A percentile compares a stretch with the other conserved stretches of the same genome.
Evolutionary conservation across 441 rosid species (phyloP).

Genomic region (Lepidium campestre): DNA sequence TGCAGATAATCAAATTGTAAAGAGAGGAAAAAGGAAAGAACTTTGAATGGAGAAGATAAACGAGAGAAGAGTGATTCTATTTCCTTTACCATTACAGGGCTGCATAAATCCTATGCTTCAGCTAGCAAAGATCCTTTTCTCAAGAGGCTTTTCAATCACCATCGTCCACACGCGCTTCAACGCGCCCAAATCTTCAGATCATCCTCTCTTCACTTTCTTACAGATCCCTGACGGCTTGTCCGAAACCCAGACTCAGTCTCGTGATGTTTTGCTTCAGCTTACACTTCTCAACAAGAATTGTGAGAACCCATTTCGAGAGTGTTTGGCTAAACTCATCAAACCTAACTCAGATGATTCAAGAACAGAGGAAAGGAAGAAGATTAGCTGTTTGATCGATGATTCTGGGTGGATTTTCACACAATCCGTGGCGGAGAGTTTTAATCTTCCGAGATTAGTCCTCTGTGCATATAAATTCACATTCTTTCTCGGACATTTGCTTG

Average conservation of each 20-base stretch:
- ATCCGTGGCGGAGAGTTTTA: slow-evolving; percentile 24
- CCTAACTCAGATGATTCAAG: background rate
- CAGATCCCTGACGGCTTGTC: slow-evolving; percentile 25
- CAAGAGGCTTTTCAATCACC: slow-evolving; percentile 27
- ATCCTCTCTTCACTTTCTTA: slow-evolving; percentile 27
- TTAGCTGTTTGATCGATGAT: slow-evolving; percentile 34
- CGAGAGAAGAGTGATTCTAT: slow-evolving; percentile 5
- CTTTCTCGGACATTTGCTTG: slow-evolving; percentile 28
- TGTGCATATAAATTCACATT: slow-evolving; percentile 26
- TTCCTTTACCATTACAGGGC: slow-evolving; percentile 28
- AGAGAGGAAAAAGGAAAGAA: slow-evolving; percentile 1
- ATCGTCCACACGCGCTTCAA: slow-evolving; percentile 28
- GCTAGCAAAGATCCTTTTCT: slow-evolving; percentile 17
- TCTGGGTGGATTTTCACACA: slow-evolving; percentile 32
- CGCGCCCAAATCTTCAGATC: slow-evolving; percentile 16
- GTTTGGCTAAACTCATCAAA: slow-evolving; percentile 20
- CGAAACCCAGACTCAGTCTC: background rate
- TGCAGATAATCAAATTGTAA: background rate
- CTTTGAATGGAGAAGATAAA: slow-evolving; percentile 18
- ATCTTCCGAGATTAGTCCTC: slow-evolving; percentile 31
- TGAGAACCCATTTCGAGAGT: slow-evolving; percentile 21
- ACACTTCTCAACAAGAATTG: slow-evolving; percentile 24
- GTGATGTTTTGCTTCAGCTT: slow-evolving; percentile 18
- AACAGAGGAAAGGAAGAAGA: background rate
- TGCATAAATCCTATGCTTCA: slow-evolving; percentile 32